Percentiles rank a stretch among this genome's conserved stretches.
phyloP scores from a whole-genome alignment of 2,329 filamentous ascomycete genomes.

The Claviceps humidiphila region DNA sequence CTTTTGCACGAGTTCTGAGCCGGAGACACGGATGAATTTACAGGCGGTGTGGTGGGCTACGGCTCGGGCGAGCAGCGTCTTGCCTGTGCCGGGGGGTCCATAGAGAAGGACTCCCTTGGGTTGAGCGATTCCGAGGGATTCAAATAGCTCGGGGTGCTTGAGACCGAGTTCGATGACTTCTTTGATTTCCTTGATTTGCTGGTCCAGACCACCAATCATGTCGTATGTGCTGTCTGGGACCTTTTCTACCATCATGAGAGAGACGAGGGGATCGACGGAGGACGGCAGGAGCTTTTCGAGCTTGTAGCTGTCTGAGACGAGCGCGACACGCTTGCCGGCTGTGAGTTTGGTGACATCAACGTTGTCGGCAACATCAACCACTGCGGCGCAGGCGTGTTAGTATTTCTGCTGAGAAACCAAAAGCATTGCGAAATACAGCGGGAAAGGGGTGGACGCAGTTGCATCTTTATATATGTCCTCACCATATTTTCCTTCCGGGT shows the following conservation, averaged over 20 bases:
- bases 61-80: constrained; percentile 86
- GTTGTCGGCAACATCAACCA: constrained; percentile 87
- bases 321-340: constrained; percentile 90
- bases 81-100: constrained; percentile 91
- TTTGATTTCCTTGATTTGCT: constrained; percentile 99
- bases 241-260: constrained; percentile 99
- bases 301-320: constrained; percentile 96
- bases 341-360: constrained; percentile 95
- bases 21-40: constrained; percentile 96
- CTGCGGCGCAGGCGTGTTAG: constrained; percentile 30
- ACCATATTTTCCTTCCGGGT: constrained; percentile 99
- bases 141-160: constrained; percentile 96
- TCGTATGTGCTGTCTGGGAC: constrained; percentile 99
- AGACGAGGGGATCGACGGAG: constrained; percentile 94
- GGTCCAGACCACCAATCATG: constrained; percentile 97
- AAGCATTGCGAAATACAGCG: too few relatives aligned
- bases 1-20: constrained; percentile 94
- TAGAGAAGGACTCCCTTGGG: constrained; percentile 96
- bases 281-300: constrained; percentile 97
- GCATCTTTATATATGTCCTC: constrained; percentile 17
- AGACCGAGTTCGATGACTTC: constrained; percentile 98
- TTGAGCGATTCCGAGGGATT: constrained; percentile 96
- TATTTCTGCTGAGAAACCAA: neutral
- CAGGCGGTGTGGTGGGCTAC: constrained; percentile 98
- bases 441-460: too few relatives aligned